phyloP scores from a whole-genome alignment of 306 rosid genomes.

The Hylodesmum podocarpum region DNA sequence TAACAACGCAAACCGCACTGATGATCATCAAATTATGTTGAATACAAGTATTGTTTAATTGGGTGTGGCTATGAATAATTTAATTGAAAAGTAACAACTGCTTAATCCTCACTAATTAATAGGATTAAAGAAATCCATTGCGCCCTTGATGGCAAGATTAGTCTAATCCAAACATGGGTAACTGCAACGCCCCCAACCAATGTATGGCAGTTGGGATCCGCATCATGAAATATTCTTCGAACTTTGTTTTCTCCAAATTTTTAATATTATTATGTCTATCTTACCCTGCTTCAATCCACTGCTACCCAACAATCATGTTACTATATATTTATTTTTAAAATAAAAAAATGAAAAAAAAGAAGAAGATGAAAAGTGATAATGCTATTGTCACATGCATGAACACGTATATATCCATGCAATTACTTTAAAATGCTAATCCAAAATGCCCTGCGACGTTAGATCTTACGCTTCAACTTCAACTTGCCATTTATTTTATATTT shows the following conservation, averaged over 20 bases:
- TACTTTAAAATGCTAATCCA: not conserved
- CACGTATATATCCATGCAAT: slow-evolving; percentile 21
- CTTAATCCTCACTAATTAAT: slow-evolving; percentile 36
- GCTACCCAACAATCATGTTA: slow-evolving; percentile 37
- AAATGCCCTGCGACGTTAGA: not conserved
- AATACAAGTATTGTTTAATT: slow-evolving; percentile 1
- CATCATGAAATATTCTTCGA: slow-evolving; percentile 42
- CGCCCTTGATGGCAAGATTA: slow-evolving; percentile 43
- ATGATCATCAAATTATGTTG: slow-evolving; percentile 20
- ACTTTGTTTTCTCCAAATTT: slow-evolving; percentile 31
- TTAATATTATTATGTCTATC: slow-evolving; percentile 12
- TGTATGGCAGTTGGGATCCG: slow-evolving; percentile 50
- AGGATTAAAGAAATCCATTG: slow-evolving; percentile 28
- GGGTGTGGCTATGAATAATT: slow-evolving; percentile 22
- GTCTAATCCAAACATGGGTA: slow-evolving; percentile 45
- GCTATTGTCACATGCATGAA: slow-evolving; percentile 34
- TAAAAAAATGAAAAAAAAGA: no score
- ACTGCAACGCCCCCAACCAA: slow-evolving; percentile 40
- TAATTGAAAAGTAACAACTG: slow-evolving; percentile 29
- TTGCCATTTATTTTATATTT: slow-evolving; percentile 24
- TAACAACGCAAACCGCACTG: slow-evolving; percentile 34
- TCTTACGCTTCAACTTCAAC: slow-evolving; percentile 16
- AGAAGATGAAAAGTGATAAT: not conserved
- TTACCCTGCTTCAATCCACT: slow-evolving; percentile 38
- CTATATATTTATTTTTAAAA: not conserved